phyloP scores from a whole-genome alignment of 2,329 filamentous ascomycete species.

The Epicoccum nigrum region DNA sequence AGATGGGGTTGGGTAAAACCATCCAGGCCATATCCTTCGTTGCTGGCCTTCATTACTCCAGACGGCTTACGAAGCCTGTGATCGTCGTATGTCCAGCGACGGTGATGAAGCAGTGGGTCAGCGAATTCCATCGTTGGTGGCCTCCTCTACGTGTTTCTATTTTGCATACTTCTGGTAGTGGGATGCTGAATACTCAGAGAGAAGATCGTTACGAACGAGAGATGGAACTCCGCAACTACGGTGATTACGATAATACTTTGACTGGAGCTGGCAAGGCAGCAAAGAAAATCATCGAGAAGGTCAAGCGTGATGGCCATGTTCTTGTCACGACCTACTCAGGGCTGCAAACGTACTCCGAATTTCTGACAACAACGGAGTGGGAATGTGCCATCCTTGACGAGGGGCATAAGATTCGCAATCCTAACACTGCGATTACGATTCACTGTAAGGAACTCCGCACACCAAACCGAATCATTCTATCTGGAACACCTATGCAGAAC shows the following conservation, averaged over 20 bases:
- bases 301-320: constrained; percentile 85
- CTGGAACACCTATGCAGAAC: constrained; percentile 97
- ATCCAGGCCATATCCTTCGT: constrained; percentile 82
- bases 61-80: constrained; percentile 79
- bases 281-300: constrained; percentile 79
- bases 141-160: constrained; percentile 97
- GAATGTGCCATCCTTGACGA: constrained; percentile 94
- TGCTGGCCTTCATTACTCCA: constrained; percentile 90
- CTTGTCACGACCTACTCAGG: constrained; percentile 96
- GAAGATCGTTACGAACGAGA: constrained; percentile 68
- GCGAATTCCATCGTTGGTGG: constrained; percentile 99
- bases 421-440: constrained; percentile 91
- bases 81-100: constrained; percentile 94
- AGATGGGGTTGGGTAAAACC: constrained; percentile 99
- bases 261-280: constrained; percentile 71
- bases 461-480: constrained; percentile 87
- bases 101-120: constrained; percentile 96
- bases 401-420: constrained; percentile 97
- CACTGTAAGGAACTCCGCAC: constrained; percentile 94
- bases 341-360: constrained; percentile 86
- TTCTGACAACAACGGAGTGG: constrained; percentile 85
- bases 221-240: constrained; percentile 59
- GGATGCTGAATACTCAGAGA: constrained; percentile 80
- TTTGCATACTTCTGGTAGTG: constrained; percentile 91
- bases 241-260: constrained; percentile 46